phyloP scores from a whole-genome alignment of 305 asterid genomes.

The Solanum chacoense region DNA sequence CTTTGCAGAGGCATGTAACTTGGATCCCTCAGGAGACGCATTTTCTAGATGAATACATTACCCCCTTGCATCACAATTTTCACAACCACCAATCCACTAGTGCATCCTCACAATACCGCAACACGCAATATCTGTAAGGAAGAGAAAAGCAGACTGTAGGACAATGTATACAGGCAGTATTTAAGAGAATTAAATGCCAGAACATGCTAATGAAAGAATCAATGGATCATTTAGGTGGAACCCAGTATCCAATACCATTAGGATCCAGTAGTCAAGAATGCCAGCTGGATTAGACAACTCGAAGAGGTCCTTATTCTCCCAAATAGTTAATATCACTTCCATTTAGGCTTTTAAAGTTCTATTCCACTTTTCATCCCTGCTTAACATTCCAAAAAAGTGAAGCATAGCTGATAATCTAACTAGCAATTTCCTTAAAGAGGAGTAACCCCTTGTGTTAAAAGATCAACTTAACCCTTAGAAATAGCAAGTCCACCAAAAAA shows the following conservation, averaged over 20 bases:
- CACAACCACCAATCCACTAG: conserved; percentile 27
- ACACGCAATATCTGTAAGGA: conserved; percentile 37
- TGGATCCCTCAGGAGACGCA: background rate
- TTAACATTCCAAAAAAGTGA: background rate
- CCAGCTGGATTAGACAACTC: background rate
- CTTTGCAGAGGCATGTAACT: background rate
- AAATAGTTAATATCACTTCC: background rate
- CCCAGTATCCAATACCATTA: background rate
- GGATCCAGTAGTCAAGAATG: background rate
- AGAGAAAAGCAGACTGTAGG: background rate
- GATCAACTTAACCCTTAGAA: background rate
- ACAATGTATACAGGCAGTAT: no score
- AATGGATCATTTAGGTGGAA: no score
- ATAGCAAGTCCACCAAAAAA: background rate
- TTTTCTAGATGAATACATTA: background rate
- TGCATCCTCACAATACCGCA: background rate
- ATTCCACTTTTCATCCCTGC: background rate
- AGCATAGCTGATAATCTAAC: background rate
- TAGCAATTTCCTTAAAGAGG: background rate
- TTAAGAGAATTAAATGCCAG: no score
- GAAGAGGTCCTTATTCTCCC: background rate
- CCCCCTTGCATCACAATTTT: conserved; percentile 18
- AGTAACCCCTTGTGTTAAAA: background rate
- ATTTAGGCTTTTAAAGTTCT: background rate
- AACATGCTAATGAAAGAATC: no score